phyloP scores from a whole-genome alignment of 148 eudicot genomes.

The Gaultheria prostrata region DNA sequence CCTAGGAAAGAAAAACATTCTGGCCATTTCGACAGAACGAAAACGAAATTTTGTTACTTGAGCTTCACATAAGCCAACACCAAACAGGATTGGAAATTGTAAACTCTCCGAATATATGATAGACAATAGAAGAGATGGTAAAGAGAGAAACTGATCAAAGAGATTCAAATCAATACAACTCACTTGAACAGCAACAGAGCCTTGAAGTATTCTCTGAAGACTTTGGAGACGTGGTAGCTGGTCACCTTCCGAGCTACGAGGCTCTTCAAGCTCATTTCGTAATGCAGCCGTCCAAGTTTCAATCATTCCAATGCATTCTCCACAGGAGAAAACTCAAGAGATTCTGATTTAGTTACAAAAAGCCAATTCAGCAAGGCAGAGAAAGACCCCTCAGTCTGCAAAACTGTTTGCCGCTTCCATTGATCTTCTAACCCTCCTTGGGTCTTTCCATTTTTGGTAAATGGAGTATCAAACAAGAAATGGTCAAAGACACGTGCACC shows the following conservation, averaged over 20 bases:
- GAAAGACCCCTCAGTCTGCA: slow-evolving; percentile 96
- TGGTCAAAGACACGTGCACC: slow-evolving; percentile 98
- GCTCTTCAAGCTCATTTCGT: slow-evolving; percentile 97
- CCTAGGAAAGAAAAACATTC: not conserved
- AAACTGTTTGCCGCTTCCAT: slow-evolving; percentile 94
- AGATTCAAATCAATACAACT: slow-evolving; percentile 28
- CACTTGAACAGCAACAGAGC: slow-evolving; percentile 99
- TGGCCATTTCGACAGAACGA: not conserved
- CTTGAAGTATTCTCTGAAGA: slow-evolving; percentile 98
- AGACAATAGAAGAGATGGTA: not conserved
- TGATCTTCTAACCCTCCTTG: slow-evolving; percentile 99
- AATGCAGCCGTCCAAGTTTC: slow-evolving; percentile 96
- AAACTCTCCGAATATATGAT: not conserved
- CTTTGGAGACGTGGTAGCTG: slow-evolving; percentile 98
- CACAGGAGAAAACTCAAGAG: slow-evolving; percentile 97
- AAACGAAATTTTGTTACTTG: not conserved
- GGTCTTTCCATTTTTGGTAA: slow-evolving; percentile 97
- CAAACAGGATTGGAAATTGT: not conserved
- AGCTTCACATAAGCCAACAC: not conserved
- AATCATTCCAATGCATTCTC: slow-evolving; percentile 99
- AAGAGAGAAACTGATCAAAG: not conserved
- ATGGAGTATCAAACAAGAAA: slow-evolving; percentile 96
- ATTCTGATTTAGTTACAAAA: slow-evolving; percentile 80
- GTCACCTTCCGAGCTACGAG: slow-evolving; percentile 98
- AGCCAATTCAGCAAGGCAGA: slow-evolving; percentile 96